These are phyloP conservation scores for Eleusine indica DNA, from an alignment of 176 grass and related monocot genomes.

Conservation along the genomic window DNA sequence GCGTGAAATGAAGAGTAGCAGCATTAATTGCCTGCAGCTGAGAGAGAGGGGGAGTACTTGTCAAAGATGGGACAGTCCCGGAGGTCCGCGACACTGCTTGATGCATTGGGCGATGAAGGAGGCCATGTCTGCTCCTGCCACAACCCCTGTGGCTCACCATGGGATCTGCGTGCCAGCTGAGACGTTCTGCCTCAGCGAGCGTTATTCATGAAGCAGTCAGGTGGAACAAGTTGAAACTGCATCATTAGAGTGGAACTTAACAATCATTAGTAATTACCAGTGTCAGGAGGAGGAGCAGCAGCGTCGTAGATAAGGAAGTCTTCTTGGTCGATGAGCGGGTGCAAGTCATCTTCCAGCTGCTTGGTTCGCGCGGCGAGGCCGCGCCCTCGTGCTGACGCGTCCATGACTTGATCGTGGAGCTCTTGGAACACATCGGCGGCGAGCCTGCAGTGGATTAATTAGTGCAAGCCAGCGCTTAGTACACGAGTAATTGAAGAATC, in stretches of 20 bases:
- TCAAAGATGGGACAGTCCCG: slow-evolving; percentile 64
- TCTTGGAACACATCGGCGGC: slow-evolving; percentile 54
- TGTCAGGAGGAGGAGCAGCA: slow-evolving; percentile 17
- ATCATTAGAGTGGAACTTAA: too few relatives aligned
- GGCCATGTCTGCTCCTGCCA: slow-evolving; percentile 43
- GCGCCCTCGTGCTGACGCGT: slow-evolving; percentile 44
- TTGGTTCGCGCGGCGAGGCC: slow-evolving; percentile 43
- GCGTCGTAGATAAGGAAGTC: neutral
- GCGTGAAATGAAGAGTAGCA: too few relatives aligned
- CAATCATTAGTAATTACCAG: too few relatives aligned
- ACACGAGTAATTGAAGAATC: neutral
- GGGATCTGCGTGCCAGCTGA: slow-evolving; percentile 51
- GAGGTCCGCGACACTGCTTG: slow-evolving; percentile 58
- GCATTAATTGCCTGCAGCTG: too few relatives aligned
- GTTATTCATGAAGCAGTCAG: too few relatives aligned
- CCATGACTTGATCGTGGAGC: slow-evolving; percentile 57
- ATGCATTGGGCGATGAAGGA: slow-evolving; percentile 49
- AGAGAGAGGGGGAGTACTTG: slow-evolving; percentile 40
- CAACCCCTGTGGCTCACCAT: slow-evolving; percentile 29
- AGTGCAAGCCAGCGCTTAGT: neutral
- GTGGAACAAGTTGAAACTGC: too few relatives aligned
- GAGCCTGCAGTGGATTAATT: slow-evolving; percentile 31
- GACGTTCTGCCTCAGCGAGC: slow-evolving; percentile 40
- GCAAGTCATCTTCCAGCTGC: slow-evolving; percentile 39
- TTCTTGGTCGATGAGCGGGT: slow-evolving; percentile 7